Base-by-base conservation (phyloP, 116 monocot genomes). In the Dioscorea cayenensis region DNA sequence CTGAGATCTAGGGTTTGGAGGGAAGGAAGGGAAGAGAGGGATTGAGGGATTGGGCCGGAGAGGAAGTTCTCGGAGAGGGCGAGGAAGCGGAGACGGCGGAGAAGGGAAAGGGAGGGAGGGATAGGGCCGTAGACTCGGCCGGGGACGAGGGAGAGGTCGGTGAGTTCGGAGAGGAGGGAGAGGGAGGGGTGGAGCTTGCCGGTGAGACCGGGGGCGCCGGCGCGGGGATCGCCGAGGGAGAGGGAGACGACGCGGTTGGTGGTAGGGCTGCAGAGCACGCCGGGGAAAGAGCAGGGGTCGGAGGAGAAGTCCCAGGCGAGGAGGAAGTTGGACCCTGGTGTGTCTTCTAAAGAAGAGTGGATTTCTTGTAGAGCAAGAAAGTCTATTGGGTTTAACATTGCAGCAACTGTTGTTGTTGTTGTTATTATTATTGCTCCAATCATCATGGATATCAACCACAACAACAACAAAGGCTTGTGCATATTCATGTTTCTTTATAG, bases 221-320 rank as follows among this genome's bases (percentile, higher is more conserved):
- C 86, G 18, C 82, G 79, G 1, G 92, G 92, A 76, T 89, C 89
- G 20, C 92, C 92, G 12, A 92, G 82, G 19, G 84, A 63, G 28
- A 92, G 86, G 2, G 84, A 77, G 48, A 75, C 76, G 38, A 92
- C 89, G 18, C 85, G 76, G 76, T 75, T 81, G 19, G 37, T 81
- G 19, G 37, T 65, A 43, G 73, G 59, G 59, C 2, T 59, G 81
- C 88, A 88, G 71, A 76, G 68, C 59, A 92, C 83, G 51, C 92
- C 92, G 60, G 83, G 65, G 85, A 92, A 92, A 51, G 51, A 66
- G 73, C 92, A 92, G 50, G 92, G 92, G 62, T 88, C 88, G 72
- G 66, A 51, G 75, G 88, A 81, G 83, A 92, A 92, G 78, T 92
- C 92, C 92, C 92, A 92, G 36, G 72, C 12, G 37, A 79, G 49